phyloP scores from a whole-genome alignment of 441 rosid genomes.

The Euphorbia corollata region DNA sequence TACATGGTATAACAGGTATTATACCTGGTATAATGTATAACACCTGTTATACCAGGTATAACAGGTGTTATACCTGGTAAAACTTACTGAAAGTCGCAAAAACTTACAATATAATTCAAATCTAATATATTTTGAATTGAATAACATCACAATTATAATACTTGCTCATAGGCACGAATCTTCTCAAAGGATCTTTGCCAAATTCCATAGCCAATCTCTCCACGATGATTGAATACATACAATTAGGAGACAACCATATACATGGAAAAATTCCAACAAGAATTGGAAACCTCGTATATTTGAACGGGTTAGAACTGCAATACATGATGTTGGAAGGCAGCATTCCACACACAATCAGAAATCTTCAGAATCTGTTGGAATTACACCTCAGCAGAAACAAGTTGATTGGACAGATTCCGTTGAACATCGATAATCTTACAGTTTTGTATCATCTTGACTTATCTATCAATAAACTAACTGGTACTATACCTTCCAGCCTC shows the following conservation, averaged over 20 bases:
- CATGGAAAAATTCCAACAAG: constrained; percentile 10
- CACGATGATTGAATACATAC: not conserved
- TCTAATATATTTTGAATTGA: too few species aligned
- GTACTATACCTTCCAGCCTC: constrained; percentile 14
- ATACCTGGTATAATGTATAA: too few species aligned
- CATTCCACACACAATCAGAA: constrained; percentile 35
- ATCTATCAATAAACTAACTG: constrained; percentile 6
- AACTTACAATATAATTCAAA: too few species aligned
- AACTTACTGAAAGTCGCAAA: too few species aligned
- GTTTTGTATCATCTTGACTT: not conserved
- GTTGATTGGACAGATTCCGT: constrained; percentile 9
- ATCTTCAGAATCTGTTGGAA: not conserved
- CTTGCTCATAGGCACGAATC: not conserved
- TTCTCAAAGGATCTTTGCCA: constrained; percentile 7
- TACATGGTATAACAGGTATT: too few species aligned
- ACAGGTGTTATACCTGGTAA: too few species aligned
- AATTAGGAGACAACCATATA: not conserved
- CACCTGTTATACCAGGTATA: too few species aligned
- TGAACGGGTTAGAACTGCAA: constrained; percentile 14
- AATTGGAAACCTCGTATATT: constrained; percentile 21
- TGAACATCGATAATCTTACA: constrained; percentile 12
- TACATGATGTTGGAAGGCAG: constrained; percentile 24
- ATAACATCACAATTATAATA: not conserved
- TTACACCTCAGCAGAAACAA: not conserved
- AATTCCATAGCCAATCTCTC: constrained; percentile 12